These are phyloP conservation scores for Aspergillus kassunensis DNA, from an alignment of 495 filamentous ascomycete genomes.

Conservation along the genomic window DNA sequence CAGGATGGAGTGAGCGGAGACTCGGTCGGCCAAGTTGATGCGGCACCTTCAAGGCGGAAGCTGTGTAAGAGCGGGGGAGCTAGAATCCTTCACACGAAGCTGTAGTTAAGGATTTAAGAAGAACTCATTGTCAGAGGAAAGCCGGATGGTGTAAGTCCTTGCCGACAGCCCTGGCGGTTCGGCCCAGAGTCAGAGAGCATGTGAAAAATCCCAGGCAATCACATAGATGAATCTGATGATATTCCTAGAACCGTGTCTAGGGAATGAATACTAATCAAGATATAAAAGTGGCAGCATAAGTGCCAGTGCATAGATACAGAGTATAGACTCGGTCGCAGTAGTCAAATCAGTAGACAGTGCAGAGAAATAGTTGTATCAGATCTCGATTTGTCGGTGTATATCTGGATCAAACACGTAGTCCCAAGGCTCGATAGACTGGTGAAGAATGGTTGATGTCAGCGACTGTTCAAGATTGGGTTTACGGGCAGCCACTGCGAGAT, in stretches of 20 bases:
- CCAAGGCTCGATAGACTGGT: background rate
- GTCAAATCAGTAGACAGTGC: background rate
- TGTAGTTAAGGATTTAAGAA: too few relatives aligned
- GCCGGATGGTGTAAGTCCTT: background rate
- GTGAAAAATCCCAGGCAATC: constrained; percentile 12
- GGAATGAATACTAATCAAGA: background rate
- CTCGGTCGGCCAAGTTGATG: background rate
- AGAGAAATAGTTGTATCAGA: background rate
- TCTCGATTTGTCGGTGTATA: background rate
- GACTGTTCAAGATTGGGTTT: constrained; percentile 18
- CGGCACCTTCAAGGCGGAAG: background rate
- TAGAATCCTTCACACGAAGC: constrained; percentile 8
- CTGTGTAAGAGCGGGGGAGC: background rate
- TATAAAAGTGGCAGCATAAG: background rate
- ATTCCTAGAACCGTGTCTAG: background rate
- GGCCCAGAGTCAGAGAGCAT: constrained; percentile 19
- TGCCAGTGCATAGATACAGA: background rate
- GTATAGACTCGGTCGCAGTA: background rate
- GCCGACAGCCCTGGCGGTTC: constrained; percentile 11
- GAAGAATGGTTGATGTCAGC: constrained; percentile 25
- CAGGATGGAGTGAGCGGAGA: background rate
- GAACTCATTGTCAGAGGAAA: constrained; percentile 3
- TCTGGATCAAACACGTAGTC: background rate
- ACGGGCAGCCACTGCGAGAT: constrained; percentile 19
- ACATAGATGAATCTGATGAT: background rate